phyloP scores from a whole-genome alignment of 306 rosid genomes.

The Vigna trinervia region DNA sequence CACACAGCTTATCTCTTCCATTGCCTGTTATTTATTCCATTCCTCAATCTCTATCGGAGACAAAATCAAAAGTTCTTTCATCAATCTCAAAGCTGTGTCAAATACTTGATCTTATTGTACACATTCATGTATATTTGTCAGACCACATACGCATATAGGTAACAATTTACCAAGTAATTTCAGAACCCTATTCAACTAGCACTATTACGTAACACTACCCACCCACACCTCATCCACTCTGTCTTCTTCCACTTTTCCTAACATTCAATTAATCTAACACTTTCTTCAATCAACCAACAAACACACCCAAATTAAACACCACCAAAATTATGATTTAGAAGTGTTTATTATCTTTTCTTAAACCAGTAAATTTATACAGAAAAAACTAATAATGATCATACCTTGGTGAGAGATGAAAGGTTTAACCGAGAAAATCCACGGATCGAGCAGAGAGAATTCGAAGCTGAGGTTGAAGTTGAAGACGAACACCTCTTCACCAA shows the following conservation, averaged over 20 bases:
- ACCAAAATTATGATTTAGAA: too few species aligned
- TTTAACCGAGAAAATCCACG: too few species aligned
- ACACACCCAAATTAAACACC: neutral
- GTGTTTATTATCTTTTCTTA: too few species aligned
- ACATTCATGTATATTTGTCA: conserved; percentile 44
- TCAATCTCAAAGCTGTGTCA: conserved; percentile 43
- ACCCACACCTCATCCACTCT: conserved; percentile 52
- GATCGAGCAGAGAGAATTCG: too few species aligned
- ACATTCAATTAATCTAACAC: conserved; percentile 1
- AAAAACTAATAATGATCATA: too few species aligned
- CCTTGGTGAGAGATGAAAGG: too few species aligned
- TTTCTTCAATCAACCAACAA: neutral
- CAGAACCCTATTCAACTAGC: conserved; percentile 23
- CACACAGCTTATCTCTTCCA: conserved; percentile 22
- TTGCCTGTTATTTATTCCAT: conserved; percentile 29
- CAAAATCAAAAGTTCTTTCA: conserved; percentile 30
- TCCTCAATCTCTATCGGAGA: neutral
- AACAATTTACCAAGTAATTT: conserved; percentile 11
- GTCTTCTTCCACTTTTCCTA: conserved; percentile 1
- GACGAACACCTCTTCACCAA: too few species aligned
- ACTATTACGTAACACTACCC: conserved; percentile 46
- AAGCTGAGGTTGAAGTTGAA: too few species aligned
- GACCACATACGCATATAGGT: neutral
- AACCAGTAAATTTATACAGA: too few species aligned
- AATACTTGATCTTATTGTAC: conserved; percentile 17